Base-by-base conservation (phyloP, 1,139 yeast genomes). In the Pichia sp. region DNA sequence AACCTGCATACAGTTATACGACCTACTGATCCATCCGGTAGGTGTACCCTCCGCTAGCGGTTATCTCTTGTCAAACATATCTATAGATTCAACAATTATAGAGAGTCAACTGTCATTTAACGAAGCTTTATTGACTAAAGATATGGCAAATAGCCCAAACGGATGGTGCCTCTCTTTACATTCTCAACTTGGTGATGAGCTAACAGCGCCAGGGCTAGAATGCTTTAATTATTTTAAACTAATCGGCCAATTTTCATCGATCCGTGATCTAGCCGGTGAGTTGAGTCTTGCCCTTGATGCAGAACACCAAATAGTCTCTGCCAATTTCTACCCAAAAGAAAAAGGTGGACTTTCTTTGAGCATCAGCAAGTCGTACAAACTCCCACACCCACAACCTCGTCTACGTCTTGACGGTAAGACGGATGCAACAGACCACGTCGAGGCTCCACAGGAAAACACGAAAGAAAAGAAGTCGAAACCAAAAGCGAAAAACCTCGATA, bases 181-280 rank as follows among this genome's bases (percentile, higher is more conserved):
- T 11, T 6, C 13, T 36, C 13, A 8, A 36, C n/a, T 4, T 15
- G 2, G 23, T 51, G 15, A 26, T 34, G 16, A 6, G 13, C 5
- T 19, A 19, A 19, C 23, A 19, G 23, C 23, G 23, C 23, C 4
- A 3, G 19, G 10, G 16, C 32, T 46, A 10, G 23, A 40, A n/a
- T 52, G 54, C 38, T 52, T 52, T 26, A 52, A 47, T n/a, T 52
- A 16, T 38, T 43, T 52, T 4, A 34, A 32, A n/a, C 11, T 13
- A 42, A 5, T 16, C 23, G 23, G 23, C 30, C 29, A 15, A 5
- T 19, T 26, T 29, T 19, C 11, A 8, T 19, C 29, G 7, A 13
- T 11, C 8, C 30, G 13, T 8, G 29, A 29, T 5, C 10, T 36
- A 7, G 4, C 16, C 15, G 52, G 52, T 36, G 45, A 47, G 13